phyloP scores from a whole-genome alignment of 2,329 filamentous ascomycete species.

The Monosporascus ibericus region DNA sequence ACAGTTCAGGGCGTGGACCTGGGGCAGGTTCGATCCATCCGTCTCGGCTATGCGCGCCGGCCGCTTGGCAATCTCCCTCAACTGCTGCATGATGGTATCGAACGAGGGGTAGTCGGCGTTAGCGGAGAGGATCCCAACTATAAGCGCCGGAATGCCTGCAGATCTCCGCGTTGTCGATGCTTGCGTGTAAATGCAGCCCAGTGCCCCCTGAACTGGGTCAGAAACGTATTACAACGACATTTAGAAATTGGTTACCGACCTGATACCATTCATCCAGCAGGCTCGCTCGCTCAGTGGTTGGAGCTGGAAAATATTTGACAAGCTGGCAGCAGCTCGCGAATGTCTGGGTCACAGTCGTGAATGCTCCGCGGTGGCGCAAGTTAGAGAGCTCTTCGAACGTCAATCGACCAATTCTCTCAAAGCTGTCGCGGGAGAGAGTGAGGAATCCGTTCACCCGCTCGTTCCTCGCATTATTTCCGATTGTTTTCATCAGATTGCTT shows the following conservation, averaged over 20 bases:
- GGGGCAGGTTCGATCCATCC: constrained; percentile 65
- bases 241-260: constrained; percentile 31
- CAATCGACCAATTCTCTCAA: constrained; percentile 62
- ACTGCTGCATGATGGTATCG: constrained; percentile 54
- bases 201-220: constrained; percentile 44
- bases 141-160: constrained; percentile 81
- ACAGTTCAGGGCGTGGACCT: constrained; percentile 93
- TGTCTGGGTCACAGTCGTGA: constrained; percentile 85
- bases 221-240: neutral
- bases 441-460: constrained; percentile 37
- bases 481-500: constrained; percentile 65
- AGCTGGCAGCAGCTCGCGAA: constrained; percentile 75
- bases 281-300: constrained; percentile 27
- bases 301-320: constrained; percentile 39
- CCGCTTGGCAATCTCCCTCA: constrained; percentile 52
- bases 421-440: constrained; percentile 46
- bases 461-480: constrained; percentile 49
- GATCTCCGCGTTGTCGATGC: constrained; percentile 82
- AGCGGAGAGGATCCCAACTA: constrained; percentile 73
- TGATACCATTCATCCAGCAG: constrained; percentile 67
- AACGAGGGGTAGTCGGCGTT: constrained; percentile 57
- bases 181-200: constrained; percentile 67
- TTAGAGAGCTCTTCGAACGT: constrained; percentile 78
- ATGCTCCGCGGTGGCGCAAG: constrained; percentile 84
- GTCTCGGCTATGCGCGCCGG: constrained; percentile 49